These are phyloP conservation scores for Aegilops speltoides DNA, from an alignment of 176 grass and related monocot species.

Conservation along the genomic window DNA sequence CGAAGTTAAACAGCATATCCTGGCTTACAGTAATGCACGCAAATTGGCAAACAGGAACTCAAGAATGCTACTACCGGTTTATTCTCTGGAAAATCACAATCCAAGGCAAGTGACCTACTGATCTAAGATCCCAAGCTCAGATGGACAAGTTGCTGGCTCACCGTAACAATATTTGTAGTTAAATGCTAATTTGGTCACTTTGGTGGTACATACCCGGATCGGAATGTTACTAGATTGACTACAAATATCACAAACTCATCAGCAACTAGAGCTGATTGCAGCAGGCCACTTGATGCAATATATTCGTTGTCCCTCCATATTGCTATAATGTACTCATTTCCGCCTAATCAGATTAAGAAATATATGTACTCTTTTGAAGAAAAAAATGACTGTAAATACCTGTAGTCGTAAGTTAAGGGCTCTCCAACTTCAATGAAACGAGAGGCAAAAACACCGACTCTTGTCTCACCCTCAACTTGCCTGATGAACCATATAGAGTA, in stretches of 20 bases:
- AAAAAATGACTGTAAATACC: constrained; percentile 35
- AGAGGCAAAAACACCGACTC: constrained; percentile 77
- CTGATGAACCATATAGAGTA: constrained; percentile 38
- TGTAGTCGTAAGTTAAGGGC: constrained; percentile 85
- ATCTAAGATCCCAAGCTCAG: neutral
- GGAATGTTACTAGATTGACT: neutral
- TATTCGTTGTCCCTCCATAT: neutral
- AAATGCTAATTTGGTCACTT: constrained; percentile 12
- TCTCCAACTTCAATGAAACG: constrained; percentile 60
- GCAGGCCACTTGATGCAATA: neutral
- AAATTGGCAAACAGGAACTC: neutral
- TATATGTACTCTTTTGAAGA: neutral
- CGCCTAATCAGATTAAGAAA: neutral
- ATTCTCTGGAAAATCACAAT: neutral
- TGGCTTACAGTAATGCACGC: too few species aligned
- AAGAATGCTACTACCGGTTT: neutral
- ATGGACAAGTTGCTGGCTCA: neutral
- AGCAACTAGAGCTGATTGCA: constrained; percentile 5
- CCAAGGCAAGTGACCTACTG: neutral
- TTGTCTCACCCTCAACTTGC: constrained; percentile 87
- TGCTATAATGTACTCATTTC: neutral
- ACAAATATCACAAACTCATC: neutral
- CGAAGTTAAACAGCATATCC: too few species aligned
- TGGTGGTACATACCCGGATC: neutral
- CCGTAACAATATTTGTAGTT: neutral